These are phyloP conservation scores for Quercus mongolica DNA, from an alignment of 306 rosid genomes.

Conservation along the genomic window DNA sequence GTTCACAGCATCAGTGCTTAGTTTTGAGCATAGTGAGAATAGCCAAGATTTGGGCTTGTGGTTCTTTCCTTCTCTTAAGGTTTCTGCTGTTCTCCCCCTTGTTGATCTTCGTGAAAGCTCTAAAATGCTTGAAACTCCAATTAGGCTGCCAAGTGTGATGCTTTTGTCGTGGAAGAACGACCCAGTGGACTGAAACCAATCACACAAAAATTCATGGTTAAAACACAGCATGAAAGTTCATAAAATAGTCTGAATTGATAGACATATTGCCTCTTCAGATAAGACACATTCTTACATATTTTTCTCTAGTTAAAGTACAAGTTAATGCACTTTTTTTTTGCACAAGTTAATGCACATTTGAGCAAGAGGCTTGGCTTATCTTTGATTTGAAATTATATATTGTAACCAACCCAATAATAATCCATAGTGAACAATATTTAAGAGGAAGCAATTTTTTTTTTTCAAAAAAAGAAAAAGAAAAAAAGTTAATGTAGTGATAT, in stretches of 20 bases:
- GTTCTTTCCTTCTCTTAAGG: slow-evolving; percentile 36
- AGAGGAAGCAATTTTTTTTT: background rate
- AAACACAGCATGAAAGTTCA: background rate
- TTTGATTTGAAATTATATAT: background rate
- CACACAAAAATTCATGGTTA: slow-evolving; percentile 12
- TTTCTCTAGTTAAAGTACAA: background rate
- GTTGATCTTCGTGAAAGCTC: slow-evolving; percentile 55
- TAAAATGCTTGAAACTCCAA: slow-evolving; percentile 51
- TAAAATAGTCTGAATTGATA: background rate
- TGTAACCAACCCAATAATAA: background rate
- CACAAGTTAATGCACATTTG: background rate
- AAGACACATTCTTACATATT: background rate
- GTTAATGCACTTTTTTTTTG: background rate
- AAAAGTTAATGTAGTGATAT: too few relatives aligned
- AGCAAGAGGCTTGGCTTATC: background rate
- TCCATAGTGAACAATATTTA: background rate
- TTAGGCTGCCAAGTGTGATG: slow-evolving; percentile 64
- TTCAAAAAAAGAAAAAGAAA: background rate
- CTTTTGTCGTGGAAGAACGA: slow-evolving; percentile 58
- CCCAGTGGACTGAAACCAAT: slow-evolving; percentile 43
- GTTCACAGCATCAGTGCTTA: slow-evolving; percentile 52
- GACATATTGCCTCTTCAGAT: too few relatives aligned
- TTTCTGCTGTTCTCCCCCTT: slow-evolving; percentile 37
- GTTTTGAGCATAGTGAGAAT: slow-evolving; percentile 61
- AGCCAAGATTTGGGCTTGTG: slow-evolving; percentile 53